Base-by-base conservation (phyloP, 1,284 basidiomycete genomes). In the Mixia osmundae region DNA sequence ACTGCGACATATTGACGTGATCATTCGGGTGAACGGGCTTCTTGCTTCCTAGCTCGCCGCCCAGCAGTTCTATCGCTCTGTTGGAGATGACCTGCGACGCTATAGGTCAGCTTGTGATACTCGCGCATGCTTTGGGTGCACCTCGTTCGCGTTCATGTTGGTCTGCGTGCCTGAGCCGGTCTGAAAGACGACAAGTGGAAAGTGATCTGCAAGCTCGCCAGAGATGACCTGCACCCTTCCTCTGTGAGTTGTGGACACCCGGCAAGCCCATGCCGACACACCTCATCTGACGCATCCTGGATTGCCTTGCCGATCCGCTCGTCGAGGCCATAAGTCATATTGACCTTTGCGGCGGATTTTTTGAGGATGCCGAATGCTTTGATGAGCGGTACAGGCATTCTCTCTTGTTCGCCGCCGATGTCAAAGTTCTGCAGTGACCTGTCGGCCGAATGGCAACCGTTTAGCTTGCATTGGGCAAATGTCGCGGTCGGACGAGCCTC, bases 101-200 rank as follows among this genome's bases (percentile, higher is more conserved):
- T n/a, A n/a, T n/a, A 9, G 5, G 30, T 3, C 14, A 33, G 5
- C 26, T 34, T 5, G 12, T 5, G n/a, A 25, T 2, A n/a, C 23
- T 29, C 16, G 16, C 8, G 38, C 4, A 22, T 14, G 26, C 18
- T 30, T 30, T 18, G 3, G 1, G 29, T 38, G 30, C 40, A 72
- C 77, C 69, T 99, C 91, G 59, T 99, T 99, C 44, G 72, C 79
- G 60, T 97, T 99, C 91, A 99, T 99, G 66, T 99, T 99, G 57
- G 80, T 89, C 61, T 99, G 91, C 3, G 91, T 99, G 35, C 91
- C 91, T 40, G 82, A 91, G 40, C 91, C 91, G 32, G 91, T 99
- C 62, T 99, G 91, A 70, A 94, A 97, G 33, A 99, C 89, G 39
- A 97, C 91, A 25, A 99, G 65, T 19, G 91, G 91, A 65, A 99